Evolutionary conservation across 1,284 basidiomycete species (phyloP).

Genomic region (Meira miltonrushii): DNA sequence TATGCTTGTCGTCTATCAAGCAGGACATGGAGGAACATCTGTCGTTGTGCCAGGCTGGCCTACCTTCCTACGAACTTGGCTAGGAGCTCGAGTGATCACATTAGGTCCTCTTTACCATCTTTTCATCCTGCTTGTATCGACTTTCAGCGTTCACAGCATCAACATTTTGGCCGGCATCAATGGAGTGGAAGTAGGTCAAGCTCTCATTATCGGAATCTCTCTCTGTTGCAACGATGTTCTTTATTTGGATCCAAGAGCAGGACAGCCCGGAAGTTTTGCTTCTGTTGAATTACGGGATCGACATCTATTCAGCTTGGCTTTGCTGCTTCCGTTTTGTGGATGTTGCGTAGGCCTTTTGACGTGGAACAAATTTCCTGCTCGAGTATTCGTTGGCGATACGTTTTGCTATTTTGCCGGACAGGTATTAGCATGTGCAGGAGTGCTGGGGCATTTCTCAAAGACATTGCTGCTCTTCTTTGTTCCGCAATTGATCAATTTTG

Average conservation of each 20-base stretch:
- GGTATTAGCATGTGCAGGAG: slow-evolving; percentile 42
- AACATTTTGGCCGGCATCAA: slow-evolving; percentile 98
- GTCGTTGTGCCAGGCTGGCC: slow-evolving; percentile 76
- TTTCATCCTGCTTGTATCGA: slow-evolving; percentile 92
- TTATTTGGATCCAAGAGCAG: slow-evolving; percentile 56
- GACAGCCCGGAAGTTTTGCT: slow-evolving; percentile 11
- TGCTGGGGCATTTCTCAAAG: slow-evolving; percentile 83
- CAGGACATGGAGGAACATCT: slow-evolving; percentile 84
- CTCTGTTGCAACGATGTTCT: slow-evolving; percentile 86
- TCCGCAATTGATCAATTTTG: slow-evolving; percentile 95
- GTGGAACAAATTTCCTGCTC: slow-evolving; percentile 74
- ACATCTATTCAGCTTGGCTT: slow-evolving; percentile 89
- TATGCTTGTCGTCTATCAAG: slow-evolving; percentile 90
- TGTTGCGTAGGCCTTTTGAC: slow-evolving; percentile 71
- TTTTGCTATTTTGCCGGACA: slow-evolving; percentile 85
- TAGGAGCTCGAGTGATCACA: slow-evolving; percentile 71
- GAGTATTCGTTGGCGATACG: slow-evolving; percentile 92
- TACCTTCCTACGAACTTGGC: slow-evolving; percentile 28
- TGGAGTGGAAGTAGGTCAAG: slow-evolving; percentile 84
- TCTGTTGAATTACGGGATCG: slow-evolving; percentile 70
- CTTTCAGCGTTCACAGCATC: slow-evolving; percentile 95
- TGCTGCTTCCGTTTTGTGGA: slow-evolving; percentile 88
- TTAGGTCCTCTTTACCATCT: slow-evolving; percentile 90
- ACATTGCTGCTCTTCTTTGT: slow-evolving; percentile 93
- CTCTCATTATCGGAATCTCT: slow-evolving; percentile 82